phyloP scores from a whole-genome alignment of 2,329 filamentous ascomycete species.

The Helotiales sp. region DNA sequence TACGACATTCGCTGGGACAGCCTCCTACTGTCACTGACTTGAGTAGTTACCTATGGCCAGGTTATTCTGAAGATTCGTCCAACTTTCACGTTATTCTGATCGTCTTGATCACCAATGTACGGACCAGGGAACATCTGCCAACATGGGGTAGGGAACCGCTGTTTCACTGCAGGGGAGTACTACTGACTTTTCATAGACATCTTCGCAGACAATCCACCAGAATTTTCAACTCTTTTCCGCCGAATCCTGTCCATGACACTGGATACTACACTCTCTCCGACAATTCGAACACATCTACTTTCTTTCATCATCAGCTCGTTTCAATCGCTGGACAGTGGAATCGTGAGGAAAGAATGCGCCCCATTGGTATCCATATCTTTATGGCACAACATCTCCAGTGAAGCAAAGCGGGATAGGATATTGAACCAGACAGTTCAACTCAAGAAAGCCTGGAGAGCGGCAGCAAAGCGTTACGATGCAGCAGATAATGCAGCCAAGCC shows the following conservation, averaged over 20 bases:
- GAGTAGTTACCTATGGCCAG: constrained; percentile 88
- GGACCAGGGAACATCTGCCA: constrained; percentile 83
- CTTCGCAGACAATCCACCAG: constrained; percentile 76
- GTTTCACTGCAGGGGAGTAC: not conserved
- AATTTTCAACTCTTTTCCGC: constrained; percentile 89
- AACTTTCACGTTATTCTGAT: constrained; percentile 92
- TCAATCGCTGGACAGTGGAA: constrained; percentile 85
- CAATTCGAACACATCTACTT: constrained; percentile 80
- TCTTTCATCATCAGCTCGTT: constrained; percentile 91
- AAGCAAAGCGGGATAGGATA: constrained; percentile 72
- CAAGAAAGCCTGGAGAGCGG: constrained; percentile 88
- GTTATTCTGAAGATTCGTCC: constrained; percentile 84
- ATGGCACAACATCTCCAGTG: constrained; percentile 90
- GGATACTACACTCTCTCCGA: constrained; percentile 67
- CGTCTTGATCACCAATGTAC: constrained; percentile 83
- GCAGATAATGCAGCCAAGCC: constrained; percentile 81
- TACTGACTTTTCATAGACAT: constrained; percentile 56
- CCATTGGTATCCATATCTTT: constrained; percentile 92
- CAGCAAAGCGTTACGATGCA: constrained; percentile 83
- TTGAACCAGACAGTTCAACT: constrained; percentile 76
- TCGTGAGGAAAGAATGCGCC: constrained; percentile 95
- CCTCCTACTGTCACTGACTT: constrained; percentile 29
- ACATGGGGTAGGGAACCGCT: constrained; percentile 72
- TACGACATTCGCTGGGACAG: constrained; percentile 45
- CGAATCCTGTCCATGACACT: constrained; percentile 87